These are phyloP conservation scores for Chrysopogon serrulatus DNA, from an alignment of 176 grass and related monocot species.

Conservation along the genomic window DNA sequence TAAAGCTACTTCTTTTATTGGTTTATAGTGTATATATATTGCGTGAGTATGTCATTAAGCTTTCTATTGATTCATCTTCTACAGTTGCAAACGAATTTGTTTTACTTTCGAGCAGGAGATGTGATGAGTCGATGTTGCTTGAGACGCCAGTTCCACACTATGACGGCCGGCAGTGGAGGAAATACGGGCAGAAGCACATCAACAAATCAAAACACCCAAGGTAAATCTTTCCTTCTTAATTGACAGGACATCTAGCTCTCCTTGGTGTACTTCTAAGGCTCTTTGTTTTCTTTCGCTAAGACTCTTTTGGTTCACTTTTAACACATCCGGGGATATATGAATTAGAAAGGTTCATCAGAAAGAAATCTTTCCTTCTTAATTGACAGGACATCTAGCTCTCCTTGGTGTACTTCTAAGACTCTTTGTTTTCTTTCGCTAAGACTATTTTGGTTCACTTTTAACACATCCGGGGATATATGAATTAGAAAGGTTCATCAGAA, in stretches of 20 bases:
- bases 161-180: slow-evolving; percentile 49
- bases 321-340: not conserved
- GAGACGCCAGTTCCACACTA: slow-evolving; percentile 32
- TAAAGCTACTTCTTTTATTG: not conserved
- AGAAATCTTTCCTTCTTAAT: too few species aligned
- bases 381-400: too few species aligned
- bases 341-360: too few species aligned
- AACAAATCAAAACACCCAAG: slow-evolving; percentile 32
- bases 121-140: slow-evolving; percentile 9
- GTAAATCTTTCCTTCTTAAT: not conserved
- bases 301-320: too few species aligned
- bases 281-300: not conserved
- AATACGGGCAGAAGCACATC: slow-evolving; percentile 52
- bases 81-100: not conserved
- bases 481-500: too few species aligned
- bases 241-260: not conserved
- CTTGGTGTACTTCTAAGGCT: not conserved
- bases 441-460: too few species aligned
- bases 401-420: too few species aligned
- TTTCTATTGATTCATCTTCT: not conserved
- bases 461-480: too few species aligned
- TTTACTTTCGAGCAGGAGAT: slow-evolving; percentile 17
- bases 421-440: too few species aligned
- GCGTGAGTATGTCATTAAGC: not conserved
- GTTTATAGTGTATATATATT: not conserved